phyloP scores from a whole-genome alignment of 495 filamentous ascomycete species.

The Penicillium waksmanii region DNA sequence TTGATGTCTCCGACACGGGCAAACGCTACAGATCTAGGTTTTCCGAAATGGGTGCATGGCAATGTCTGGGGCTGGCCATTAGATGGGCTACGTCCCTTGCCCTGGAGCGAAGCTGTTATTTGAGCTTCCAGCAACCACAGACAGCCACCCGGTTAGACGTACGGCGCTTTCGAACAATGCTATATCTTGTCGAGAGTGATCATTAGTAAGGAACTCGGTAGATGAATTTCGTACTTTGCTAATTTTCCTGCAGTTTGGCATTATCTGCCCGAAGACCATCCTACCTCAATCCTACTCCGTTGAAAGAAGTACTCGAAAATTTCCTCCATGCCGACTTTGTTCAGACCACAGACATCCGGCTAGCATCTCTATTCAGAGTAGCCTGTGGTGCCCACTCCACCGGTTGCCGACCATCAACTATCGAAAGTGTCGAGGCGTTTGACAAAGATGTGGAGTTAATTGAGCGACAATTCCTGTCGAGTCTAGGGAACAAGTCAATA shows the following conservation, averaged over 20 bases:
- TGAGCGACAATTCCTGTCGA: conserved; percentile 1
- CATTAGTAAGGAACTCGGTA: conserved; percentile 1
- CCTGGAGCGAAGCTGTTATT: conserved; percentile 4
- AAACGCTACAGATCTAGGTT: conserved; percentile 4
- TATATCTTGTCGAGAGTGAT: conserved; percentile 11
- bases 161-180: conserved; percentile 8
- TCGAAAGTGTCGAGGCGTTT: conserved; percentile 98
- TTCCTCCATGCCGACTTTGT: conserved; percentile 3
- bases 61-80: conserved; percentile 8
- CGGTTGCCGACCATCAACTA: conserved; percentile 43
- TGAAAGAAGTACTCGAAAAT: not conserved
- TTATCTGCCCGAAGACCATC: conserved; percentile 9
- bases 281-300: conserved; percentile 6
- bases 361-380: conserved; percentile 4
- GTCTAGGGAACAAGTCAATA: not conserved
- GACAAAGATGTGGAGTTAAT: conserved; percentile 46
- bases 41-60: conserved; percentile 10
- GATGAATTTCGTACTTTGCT: not conserved
- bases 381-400: conserved; percentile 7
- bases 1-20: not conserved
- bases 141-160: not conserved
- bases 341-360: conserved; percentile 2
- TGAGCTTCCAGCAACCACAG: conserved; percentile 5
- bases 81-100: conserved; percentile 6
- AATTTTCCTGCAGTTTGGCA: not conserved